Percentiles rank a stretch among this genome's conserved stretches.
These are phyloP conservation scores for Fragilariopsis cylindrus DNA, from an alignment of 108 stramenopile genomes.

Conservation along the genomic window DNA sequence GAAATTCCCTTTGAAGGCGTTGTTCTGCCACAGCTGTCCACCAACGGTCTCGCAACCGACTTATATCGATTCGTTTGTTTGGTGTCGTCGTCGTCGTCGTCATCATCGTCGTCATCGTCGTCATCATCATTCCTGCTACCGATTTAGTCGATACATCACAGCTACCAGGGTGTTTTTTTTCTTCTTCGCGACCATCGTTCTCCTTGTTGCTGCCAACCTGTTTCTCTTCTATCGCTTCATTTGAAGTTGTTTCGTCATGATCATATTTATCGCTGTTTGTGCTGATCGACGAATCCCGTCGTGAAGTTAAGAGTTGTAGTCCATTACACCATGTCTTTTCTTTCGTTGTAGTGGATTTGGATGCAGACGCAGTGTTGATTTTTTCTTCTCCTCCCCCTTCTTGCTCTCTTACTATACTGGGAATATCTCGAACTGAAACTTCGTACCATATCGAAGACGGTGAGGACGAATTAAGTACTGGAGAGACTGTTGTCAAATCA, in stretches of 20 bases:
- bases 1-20: conserved; percentile 1
- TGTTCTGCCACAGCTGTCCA: conserved; percentile 35
- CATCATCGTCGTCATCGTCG: background rate
- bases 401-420: background rate
- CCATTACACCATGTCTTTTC: no score
- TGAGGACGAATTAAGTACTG: no score
- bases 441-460: no score
- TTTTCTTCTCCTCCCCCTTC: background rate
- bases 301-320: no score
- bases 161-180: no score
- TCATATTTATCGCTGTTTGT: background rate
- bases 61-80: conserved; percentile 19
- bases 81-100: background rate
- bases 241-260: background rate
- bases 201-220: no score
- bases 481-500: no score
- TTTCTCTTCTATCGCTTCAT: background rate
- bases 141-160: no score
- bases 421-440: no score
- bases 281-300: no score
- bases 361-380: no score
- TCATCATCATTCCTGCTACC: background rate
- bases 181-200: background rate
- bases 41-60: conserved; percentile 46
- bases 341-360: no score